These are phyloP conservation scores for Boletus rubescentipes DNA, from an alignment of 768 basidiomycete species.

Conservation along the genomic window DNA sequence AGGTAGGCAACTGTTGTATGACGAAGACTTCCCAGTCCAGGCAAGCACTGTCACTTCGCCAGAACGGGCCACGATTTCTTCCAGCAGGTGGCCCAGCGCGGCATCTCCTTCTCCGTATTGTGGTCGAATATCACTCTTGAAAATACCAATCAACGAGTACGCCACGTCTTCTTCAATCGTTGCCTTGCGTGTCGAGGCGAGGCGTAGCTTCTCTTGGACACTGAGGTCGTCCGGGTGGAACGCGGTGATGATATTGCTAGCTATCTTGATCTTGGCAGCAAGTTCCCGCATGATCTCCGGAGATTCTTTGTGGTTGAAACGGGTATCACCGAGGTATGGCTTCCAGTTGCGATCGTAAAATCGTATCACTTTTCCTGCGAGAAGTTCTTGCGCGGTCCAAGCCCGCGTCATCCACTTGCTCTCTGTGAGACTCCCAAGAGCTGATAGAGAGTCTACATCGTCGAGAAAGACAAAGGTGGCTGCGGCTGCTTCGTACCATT, in stretches of 20 bases:
- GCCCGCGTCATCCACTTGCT: slow-evolving; percentile 13
- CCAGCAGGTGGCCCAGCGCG: slow-evolving; percentile 5
- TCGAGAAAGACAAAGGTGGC: slow-evolving; percentile 2
- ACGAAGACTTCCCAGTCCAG: slow-evolving; percentile 2
- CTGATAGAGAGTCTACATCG: neutral
- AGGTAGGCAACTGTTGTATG: slow-evolving; percentile 11
- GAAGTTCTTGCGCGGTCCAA: slow-evolving; percentile 21
- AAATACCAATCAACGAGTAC: neutral
- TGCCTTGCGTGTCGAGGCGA: slow-evolving; percentile 4
- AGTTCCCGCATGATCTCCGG: slow-evolving; percentile 2
- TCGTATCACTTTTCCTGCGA: slow-evolving; percentile 5
- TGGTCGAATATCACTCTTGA: slow-evolving; percentile 5
- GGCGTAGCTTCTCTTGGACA: slow-evolving; percentile 6
- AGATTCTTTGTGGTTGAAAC: slow-evolving; percentile 10
- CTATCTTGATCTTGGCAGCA: too few relatives aligned
- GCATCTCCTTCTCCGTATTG: slow-evolving; percentile 5
- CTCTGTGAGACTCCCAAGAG: neutral
- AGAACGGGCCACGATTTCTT: slow-evolving; percentile 4
- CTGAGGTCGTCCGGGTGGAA: neutral
- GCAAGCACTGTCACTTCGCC: slow-evolving; percentile 5
- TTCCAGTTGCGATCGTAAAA: slow-evolving; percentile 12
- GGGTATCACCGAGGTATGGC: slow-evolving; percentile 6
- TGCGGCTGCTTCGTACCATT: slow-evolving; percentile 11
- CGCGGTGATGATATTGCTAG: too few relatives aligned
- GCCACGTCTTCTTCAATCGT: slow-evolving; percentile 6